These are phyloP conservation scores for Rubia occidens DNA, from an alignment of 305 asterid genomes.

Conservation along the genomic window DNA sequence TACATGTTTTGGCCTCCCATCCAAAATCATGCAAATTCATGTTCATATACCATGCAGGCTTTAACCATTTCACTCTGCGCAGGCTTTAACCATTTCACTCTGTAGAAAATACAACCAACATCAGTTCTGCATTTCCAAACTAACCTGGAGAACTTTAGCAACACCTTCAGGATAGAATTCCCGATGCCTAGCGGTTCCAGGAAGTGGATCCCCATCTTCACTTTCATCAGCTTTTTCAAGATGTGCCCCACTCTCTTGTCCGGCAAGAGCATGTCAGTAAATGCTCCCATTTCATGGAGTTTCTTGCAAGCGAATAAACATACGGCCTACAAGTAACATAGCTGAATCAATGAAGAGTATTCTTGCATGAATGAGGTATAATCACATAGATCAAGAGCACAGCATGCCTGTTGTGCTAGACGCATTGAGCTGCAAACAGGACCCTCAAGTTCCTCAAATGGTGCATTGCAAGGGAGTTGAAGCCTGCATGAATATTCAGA, in stretches of 20 bases:
- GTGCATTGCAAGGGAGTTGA: slow-evolving; percentile 99
- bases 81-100: slow-evolving; percentile 12
- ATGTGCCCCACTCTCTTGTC: slow-evolving; percentile 78
- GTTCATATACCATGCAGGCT: neutral
- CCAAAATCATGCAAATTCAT: neutral
- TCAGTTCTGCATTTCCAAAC: slow-evolving; percentile 13
- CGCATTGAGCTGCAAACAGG: slow-evolving; percentile 95
- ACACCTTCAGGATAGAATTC: slow-evolving; percentile 99
- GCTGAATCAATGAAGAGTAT: slow-evolving; percentile 17
- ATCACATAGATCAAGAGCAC: slow-evolving; percentile 14
- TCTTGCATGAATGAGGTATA: slow-evolving; percentile 8
- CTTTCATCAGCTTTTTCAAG: slow-evolving; percentile 66
- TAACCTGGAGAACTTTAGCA: slow-evolving; percentile 81
- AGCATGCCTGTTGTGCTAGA: slow-evolving; percentile 89
- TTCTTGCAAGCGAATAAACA: slow-evolving; percentile 99
- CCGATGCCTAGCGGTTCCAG: slow-evolving; percentile 97
- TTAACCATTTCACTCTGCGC: neutral
- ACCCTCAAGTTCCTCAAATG: slow-evolving; percentile 92
- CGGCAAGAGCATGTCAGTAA: slow-evolving; percentile 97
- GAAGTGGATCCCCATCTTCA: slow-evolving; percentile 91
- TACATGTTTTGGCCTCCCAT: neutral
- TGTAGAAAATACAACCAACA: slow-evolving; percentile 13
- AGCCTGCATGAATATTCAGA: slow-evolving; percentile 94
- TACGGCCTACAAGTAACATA: slow-evolving; percentile 58
- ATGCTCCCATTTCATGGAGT: slow-evolving; percentile 99